Base-by-base conservation (phyloP, 768 basidiomycete species). In the Tylopilus intermedius region DNA sequence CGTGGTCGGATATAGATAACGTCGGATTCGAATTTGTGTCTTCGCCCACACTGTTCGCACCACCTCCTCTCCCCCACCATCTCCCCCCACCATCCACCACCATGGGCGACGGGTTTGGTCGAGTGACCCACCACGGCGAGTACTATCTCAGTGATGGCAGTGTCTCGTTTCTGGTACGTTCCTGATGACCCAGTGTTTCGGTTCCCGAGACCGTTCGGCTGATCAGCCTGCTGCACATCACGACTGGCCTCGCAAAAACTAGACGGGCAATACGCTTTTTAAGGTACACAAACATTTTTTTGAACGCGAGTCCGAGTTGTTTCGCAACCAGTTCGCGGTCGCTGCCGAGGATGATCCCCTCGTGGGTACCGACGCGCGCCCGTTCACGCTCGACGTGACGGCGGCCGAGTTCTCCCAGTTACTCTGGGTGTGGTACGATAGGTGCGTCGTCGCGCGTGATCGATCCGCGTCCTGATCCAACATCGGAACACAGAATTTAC, bases 381-480 rank as follows among this genome's bases (percentile, higher is more conserved):
- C 81, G 0, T 72, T 80, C n/a, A 65, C 72, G 1, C 66, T 86
- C 4, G 67, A 74, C 11, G 71, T 74, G 1, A 67, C 66, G 1
- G 62, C 72, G 0, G 63, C 70, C 0, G 80, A 83, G 0, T 81
- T 84, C 41, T 71, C 71, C 0, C 71, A 72, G 0, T 75, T 86
- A 1, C 51, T 83, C 0, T 83, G 79, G 79, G 75, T 84, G 0
- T 81, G 83, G 55, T 86, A 85, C 18, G 78, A 82, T 18, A 68
- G 71, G 84, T 84, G 50, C 38, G 47, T 24, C 43, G 9, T 2
- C 13, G 11, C 9, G 21, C 18, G 35, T 27, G n/a, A 18, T 37
- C 33, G 26, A 24, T 35, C 53, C 8, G 49, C 7, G 13, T 33
- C 33, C 13, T 40, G 39, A 40, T 39, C 7, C 40, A 32, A 18